phyloP scores from a whole-genome alignment of 1,139 yeast species.

The Zygoascus meyerae region DNA sequence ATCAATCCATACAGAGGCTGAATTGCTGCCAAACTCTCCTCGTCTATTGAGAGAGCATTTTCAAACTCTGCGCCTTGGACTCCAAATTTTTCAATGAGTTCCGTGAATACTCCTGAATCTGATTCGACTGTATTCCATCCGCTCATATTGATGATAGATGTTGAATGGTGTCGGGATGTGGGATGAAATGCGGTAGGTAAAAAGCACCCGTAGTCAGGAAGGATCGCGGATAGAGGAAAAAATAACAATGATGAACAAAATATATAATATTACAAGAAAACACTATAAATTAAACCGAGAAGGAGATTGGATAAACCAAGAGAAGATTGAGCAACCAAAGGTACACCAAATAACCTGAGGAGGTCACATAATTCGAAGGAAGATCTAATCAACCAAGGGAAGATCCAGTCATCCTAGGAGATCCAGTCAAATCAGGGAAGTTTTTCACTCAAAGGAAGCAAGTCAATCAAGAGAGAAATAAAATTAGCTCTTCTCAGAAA shows the following conservation, averaged over 20 bases:
- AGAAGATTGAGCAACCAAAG: too few relatives aligned
- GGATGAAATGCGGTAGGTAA: too few relatives aligned
- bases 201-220: neutral
- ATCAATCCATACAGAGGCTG: constrained; percentile 54
- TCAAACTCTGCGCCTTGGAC: constrained; percentile 54
- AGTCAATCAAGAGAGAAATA: too few relatives aligned
- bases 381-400: too few relatives aligned
- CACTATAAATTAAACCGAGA: neutral
- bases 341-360: too few relatives aligned
- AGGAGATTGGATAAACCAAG: too few relatives aligned
- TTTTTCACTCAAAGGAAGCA: too few relatives aligned
- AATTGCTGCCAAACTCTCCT: constrained; percentile 37
- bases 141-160: constrained; percentile 16
- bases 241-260: neutral
- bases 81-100: constrained; percentile 54
- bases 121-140: constrained; percentile 70
- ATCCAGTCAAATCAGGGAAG: too few relatives aligned
- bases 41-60: constrained; percentile 53
- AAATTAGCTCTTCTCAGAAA: constrained; percentile 9
- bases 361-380: too few relatives aligned
- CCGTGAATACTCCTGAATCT: constrained; percentile 71
- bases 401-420: too few relatives aligned
- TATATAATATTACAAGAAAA: neutral
- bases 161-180: neutral
- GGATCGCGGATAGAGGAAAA: neutral